Evolutionary conservation across 1,284 basidiomycete species (phyloP).

Genomic region (Volvariella surrecta): DNA sequence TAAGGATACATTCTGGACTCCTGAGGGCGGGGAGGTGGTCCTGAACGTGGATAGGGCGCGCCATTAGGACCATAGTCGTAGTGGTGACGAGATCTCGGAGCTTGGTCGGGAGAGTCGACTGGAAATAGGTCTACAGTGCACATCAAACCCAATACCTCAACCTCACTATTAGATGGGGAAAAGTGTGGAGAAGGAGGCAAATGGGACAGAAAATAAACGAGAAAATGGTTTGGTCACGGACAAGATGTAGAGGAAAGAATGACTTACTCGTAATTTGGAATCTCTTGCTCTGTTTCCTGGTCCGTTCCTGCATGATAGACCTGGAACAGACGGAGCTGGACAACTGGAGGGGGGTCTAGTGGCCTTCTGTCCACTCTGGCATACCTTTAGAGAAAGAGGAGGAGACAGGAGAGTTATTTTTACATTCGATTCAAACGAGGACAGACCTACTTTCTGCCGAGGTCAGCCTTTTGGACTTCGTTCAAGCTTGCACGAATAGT

Average conservation of each 20-base stretch:
- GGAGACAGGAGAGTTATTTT: no score
- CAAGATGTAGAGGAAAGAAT: slow-evolving; percentile 11
- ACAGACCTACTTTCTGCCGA: slow-evolving; percentile 49
- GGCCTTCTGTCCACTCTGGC: slow-evolving; percentile 53
- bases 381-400: slow-evolving; percentile 30
- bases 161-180: slow-evolving; percentile 23
- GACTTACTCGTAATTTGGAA: slow-evolving; percentile 30
- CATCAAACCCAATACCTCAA: slow-evolving; percentile 43
- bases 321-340: slow-evolving; percentile 40
- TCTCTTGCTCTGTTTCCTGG: slow-evolving; percentile 23
- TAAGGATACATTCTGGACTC: background rate
- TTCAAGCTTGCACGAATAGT: slow-evolving; percentile 49
- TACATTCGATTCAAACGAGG: background rate
- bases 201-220: background rate
- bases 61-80: no score
- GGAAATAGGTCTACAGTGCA: slow-evolving; percentile 61
- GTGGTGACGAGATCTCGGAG: slow-evolving; percentile 1
- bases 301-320: slow-evolving; percentile 31
- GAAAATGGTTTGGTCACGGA: slow-evolving; percentile 5
- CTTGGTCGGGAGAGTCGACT: slow-evolving; percentile 21
- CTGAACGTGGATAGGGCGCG: background rate
- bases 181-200: background rate
- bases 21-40: background rate
- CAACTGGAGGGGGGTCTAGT: slow-evolving; percentile 57
- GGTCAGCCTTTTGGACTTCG: slow-evolving; percentile 57